Evolutionary conservation across 1,139 yeast species (phyloP).

Genomic region (Lodderomyces elongisporus): DNA sequence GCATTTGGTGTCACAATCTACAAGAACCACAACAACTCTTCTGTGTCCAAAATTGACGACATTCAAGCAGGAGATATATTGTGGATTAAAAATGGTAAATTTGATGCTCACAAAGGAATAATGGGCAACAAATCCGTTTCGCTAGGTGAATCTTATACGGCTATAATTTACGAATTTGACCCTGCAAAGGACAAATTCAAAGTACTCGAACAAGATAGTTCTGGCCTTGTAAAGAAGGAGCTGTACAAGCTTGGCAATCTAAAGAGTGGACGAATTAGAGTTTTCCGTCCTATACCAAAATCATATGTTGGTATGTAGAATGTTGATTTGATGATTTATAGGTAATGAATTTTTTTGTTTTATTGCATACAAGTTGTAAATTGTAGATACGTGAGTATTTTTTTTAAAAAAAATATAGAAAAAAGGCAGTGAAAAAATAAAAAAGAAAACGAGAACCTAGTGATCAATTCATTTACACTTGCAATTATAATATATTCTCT

Average conservation of each 20-base stretch:
- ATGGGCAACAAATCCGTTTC: constrained; percentile 44
- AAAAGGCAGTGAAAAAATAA: no score
- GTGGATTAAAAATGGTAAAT: constrained; percentile 68
- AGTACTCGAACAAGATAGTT: constrained; percentile 59
- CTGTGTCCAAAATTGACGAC: constrained; percentile 55
- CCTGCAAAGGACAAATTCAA: constrained; percentile 67
- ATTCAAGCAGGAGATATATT: constrained; percentile 80
- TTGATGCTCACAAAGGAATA: constrained; percentile 62
- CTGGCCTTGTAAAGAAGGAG: constrained; percentile 54
- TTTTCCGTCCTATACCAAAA: constrained; percentile 73
- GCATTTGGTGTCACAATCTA: constrained; percentile 73
- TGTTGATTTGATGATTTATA: no score
- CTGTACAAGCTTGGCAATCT: constrained; percentile 67
- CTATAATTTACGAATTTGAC: constrained; percentile 65
- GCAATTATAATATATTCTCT: no score
- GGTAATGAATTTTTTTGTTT: no score
- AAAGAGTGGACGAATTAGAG: constrained; percentile 73
- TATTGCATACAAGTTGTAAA: no score
- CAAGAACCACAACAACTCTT: constrained; percentile 38
- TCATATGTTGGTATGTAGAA: constrained; percentile 2
- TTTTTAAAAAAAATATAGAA: no score
- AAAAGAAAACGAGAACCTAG: no score
- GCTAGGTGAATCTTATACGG: constrained; percentile 39
- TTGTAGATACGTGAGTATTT: no score
- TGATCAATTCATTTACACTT: no score